Evolutionary conservation across 192 early-diverging fungal species (phyloP).

Genomic region (Ramicandelaber brevisporus): DNA sequence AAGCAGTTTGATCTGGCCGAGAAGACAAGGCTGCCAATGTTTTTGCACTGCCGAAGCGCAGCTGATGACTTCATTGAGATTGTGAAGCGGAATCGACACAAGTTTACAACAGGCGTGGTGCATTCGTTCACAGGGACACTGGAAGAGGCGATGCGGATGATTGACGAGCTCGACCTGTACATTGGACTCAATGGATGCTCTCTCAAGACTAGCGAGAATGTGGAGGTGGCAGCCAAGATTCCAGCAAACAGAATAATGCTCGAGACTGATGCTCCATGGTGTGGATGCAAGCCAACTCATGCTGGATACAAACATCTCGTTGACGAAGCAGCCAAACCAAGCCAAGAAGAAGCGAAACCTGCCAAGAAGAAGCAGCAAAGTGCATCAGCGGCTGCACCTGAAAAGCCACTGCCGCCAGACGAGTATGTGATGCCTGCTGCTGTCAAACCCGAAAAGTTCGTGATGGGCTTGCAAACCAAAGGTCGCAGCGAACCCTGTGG

Average conservation of each 20-base stretch:
- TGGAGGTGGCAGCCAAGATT: constrained; percentile 38
- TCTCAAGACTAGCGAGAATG: constrained; percentile 64
- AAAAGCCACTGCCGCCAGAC: too few relatives aligned
- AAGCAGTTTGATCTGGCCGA: constrained; percentile 58
- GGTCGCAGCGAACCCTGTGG: constrained; percentile 64
- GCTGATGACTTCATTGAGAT: constrained; percentile 46
- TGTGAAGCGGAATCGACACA: constrained; percentile 25
- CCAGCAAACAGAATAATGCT: constrained; percentile 66
- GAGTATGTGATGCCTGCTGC: too few relatives aligned
- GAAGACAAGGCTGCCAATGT: constrained; percentile 57
- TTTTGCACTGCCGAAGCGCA: constrained; percentile 77
- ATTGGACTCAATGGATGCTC: constrained; percentile 97
- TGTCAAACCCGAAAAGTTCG: too few relatives aligned
- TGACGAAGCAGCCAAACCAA: constrained; percentile 2
- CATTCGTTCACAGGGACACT: constrained; percentile 70
- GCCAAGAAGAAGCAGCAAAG: constrained; percentile 38
- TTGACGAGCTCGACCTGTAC: constrained; percentile 47
- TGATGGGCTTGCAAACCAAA: constrained; percentile 41
- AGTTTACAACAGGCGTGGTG: constrained; percentile 46
- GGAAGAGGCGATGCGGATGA: constrained; percentile 28
- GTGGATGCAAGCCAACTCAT: constrained; percentile 69
- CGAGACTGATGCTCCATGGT: constrained; percentile 89
- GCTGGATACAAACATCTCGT: constrained; percentile 38
- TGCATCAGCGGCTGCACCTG: constrained; percentile 14
- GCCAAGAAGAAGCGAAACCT: constrained; percentile 4